phyloP scores from a whole-genome alignment of 257 asterid genomes.

The Primulina huaijiensis region DNA sequence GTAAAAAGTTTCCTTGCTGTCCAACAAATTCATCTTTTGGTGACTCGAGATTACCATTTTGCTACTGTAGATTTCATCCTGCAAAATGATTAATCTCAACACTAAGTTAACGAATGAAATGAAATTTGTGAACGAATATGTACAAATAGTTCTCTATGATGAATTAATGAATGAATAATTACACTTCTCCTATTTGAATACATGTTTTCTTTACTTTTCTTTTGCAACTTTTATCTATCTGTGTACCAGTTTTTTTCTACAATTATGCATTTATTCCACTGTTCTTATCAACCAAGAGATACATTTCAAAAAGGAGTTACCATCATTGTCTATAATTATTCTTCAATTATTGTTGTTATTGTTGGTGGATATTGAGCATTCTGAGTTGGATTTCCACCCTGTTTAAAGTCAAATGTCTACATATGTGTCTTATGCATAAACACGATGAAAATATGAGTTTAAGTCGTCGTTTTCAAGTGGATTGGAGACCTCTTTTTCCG shows the following conservation, averaged over 20 bases:
- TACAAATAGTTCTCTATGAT: neutral
- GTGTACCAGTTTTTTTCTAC: neutral
- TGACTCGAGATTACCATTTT: constrained; percentile 16
- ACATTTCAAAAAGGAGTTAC: constrained; percentile 8
- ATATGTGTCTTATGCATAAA: no score
- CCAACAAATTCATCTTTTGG: constrained; percentile 7
- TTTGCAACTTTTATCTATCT: constrained; percentile 3
- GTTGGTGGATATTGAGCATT: constrained; percentile 21
- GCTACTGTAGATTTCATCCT: constrained; percentile 37
- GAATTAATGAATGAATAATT: neutral
- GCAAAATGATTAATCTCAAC: constrained; percentile 10
- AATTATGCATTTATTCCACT: neutral
- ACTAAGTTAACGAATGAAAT: neutral
- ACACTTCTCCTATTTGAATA: neutral
- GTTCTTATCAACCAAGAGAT: neutral
- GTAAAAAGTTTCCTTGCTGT: constrained; percentile 25
- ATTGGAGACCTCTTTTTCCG: no score
- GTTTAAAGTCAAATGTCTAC: no score
- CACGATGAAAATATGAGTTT: no score
- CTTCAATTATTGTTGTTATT: neutral
- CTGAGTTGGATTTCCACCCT: constrained; percentile 18
- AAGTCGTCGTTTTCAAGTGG: no score
- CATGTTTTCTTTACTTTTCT: neutral
- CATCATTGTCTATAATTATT: neutral
- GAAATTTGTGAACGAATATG: constrained; percentile 28